Evolutionary conservation across 164 flowering plant species (phyloP), one percentile per base, ranked within the genome.

Genomic region (Annona cherimola): DNA sequence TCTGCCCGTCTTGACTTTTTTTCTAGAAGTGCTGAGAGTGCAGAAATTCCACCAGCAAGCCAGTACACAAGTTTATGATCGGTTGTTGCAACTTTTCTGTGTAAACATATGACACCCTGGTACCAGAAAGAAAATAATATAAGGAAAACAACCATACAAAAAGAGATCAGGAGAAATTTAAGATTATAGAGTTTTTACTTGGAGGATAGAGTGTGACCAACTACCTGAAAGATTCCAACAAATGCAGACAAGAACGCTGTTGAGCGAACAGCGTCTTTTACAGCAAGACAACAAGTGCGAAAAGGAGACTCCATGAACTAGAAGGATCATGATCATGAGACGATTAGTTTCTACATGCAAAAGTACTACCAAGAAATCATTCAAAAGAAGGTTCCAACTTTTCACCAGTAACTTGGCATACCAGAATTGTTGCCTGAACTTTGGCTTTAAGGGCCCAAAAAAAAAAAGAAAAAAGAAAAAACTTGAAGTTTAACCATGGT

Each of bases 11-110:
- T 88, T 67, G 88, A 73, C 85, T 95, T 95, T 85, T 95, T 95
- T 86, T 95, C 99, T 66, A 95, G 42, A 19, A 95, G 79, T 20
- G 91, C 97, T 74, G 99, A 95, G 63, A 92, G 93, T 39, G 96
- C 97, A 69, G 99, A 64, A 66, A 86, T 2, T 70, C 90, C 97
- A 66, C 99, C 99, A 6, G 97, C 90, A 68, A 89, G 6, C 97
- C 99, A 95, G 79, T 88, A 92, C 59, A 92, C 87, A 74, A 92
- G 90, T 79, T 92, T 95, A 88, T 95, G 97, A 80, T 95, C 99
- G 71, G 81, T 85, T 35, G 82, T 61, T 59, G 94, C 90, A 74
- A 92, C 88, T 82, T 92, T 95, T 82, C 99, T 87, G 76, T 95
- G 99, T 74, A 86, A 69, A 79, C 99, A 95, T 80, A 95, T 91